Base-by-base conservation (phyloP, 2,329 filamentous ascomycete species). In the Aureobasidium sp. region DNA sequence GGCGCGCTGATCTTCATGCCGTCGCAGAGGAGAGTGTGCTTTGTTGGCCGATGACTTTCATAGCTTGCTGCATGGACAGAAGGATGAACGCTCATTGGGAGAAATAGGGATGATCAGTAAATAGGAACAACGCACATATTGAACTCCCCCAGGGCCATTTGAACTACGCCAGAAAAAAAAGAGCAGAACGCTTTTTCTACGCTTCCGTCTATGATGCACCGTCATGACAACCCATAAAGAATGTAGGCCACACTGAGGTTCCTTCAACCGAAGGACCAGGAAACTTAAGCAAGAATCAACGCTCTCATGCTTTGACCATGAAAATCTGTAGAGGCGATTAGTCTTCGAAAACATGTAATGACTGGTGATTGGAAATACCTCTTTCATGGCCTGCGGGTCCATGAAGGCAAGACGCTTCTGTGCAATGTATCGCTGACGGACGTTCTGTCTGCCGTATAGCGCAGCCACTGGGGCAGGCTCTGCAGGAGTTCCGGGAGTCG, bases 351-450 rank as follows among this genome's bases (percentile, higher is more conserved):
- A 68, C 69, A 70, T 63, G 52, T 63, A 36, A 37, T 20, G 22
- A 20, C 42, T 12, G 12, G 7, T 20, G 2, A 8, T 7, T 47
- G 51, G 8, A 5, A 37, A 44, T 77, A 92, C 89, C 85, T 97
- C 91, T 73, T 92, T 93, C 70, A 97, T 76, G 15, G 91, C 90
- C 70, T 88, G 86, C 53, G 87, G 82, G 73, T 97, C 89, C 78
- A 91, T 83, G 63, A 91, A 83, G 2, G 92, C 91, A 78, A 87
- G 84, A 69, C 86, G 87, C 79, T 97, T 97, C 69, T 94, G 90
- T 62, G 88, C 88, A 70, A 97, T 96, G 74, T 92, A 90, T 64
- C 90, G 83, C 67, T 89, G 86, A 66, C 93, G 81, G 51, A 92
- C 85, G 61, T 88, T 83, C 72, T 92, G 89, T 66, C 91, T 83